Evolutionary conservation across 2,329 filamentous ascomycete species (phyloP).

Genomic region (Amauroascus verrucosus): DNA sequence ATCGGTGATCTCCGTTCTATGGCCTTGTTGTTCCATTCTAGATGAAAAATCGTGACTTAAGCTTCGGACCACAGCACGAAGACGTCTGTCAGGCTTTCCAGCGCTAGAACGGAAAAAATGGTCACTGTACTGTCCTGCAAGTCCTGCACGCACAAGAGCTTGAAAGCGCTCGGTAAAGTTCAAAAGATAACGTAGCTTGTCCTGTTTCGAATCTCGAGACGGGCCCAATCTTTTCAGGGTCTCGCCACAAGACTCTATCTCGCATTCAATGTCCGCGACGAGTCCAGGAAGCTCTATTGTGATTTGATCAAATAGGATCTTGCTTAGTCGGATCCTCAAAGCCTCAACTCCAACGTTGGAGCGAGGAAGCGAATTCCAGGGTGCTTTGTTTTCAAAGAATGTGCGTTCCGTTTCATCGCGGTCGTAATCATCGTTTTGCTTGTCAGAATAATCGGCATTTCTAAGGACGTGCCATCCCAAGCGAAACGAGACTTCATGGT

Average conservation of each 20-base stretch:
- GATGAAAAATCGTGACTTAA: constrained; percentile 27
- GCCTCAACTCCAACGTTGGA: constrained; percentile 17
- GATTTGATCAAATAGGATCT: constrained; percentile 22
- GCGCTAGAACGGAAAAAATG: constrained; percentile 24
- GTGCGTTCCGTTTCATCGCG: constrained; percentile 18
- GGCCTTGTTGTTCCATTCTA: constrained; percentile 26
- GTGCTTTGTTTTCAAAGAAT: constrained; percentile 18
- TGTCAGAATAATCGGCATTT: constrained; percentile 5
- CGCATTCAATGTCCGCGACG: constrained; percentile 19
- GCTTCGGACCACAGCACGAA: constrained; percentile 26
- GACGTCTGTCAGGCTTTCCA: constrained; percentile 21
- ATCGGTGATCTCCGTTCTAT: constrained; percentile 1
- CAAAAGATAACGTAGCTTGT: constrained; percentile 41
- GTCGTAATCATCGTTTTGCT: constrained; percentile 9
- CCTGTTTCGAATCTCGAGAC: constrained; percentile 17
- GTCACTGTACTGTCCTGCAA: constrained; percentile 28
- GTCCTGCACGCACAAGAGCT: constrained; percentile 24
- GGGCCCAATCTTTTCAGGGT: constrained; percentile 41
- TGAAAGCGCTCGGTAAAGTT: constrained; percentile 32
- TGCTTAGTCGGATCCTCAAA: constrained; percentile 20
- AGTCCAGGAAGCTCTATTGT: constrained; percentile 20
- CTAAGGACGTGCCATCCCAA: constrained; percentile 12
- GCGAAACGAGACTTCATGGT: constrained; percentile 9
- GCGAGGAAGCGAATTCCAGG: constrained; percentile 17
- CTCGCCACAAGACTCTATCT: constrained; percentile 26